Base-by-base conservation (phyloP, 2,329 filamentous ascomycete species). In the Gyromitra esculenta region DNA sequence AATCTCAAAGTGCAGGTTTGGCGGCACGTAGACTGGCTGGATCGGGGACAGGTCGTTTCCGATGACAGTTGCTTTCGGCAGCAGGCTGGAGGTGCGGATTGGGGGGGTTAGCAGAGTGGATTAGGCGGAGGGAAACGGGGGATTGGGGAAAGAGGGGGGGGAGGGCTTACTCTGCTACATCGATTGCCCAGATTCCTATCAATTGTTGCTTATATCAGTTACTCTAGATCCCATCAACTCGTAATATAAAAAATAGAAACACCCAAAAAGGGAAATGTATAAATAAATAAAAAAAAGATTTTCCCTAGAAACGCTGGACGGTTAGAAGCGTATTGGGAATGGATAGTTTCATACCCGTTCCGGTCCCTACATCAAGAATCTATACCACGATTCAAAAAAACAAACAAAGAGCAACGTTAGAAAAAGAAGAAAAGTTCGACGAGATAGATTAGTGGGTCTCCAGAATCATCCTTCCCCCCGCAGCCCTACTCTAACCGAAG, bases 1-100 rank as follows among this genome's bases (percentile, higher is more conserved):
- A 31, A 78, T 70, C 31, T 73, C 76, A 35, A 78, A 78, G 43
- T 72, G 67, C 4, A 78, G 69, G 41, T 78, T 78, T 56, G 76
- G 76, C 37, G 76, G 73, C 6, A 76, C 73, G 15, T 66, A 76
- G 56, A 63, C 76, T 5, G 80, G 80, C 66, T 81, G 80, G 62
- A 81, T 81, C 35, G 80, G 79, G 5, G 79, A 80, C 25, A 81
- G 65, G 67, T 81, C 80, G 43, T 73, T 74, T 9, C 78, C 78
- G 37, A 78, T 79, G 41, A 79, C 74, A 21, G 77, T 62, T 54
- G 77, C 72, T 4, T 70, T 48, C 9, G 75, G 63, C 1, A 73
- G 78, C 6, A 81, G 66, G 35, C 71, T 79, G 43, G 57, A 35
- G 9, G 4, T 3, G 25, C 21, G 21, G 18, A 35, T 5, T 13